phyloP scores from a whole-genome alignment of 768 basidiomycete genomes.

The Lactarius evosmus region DNA sequence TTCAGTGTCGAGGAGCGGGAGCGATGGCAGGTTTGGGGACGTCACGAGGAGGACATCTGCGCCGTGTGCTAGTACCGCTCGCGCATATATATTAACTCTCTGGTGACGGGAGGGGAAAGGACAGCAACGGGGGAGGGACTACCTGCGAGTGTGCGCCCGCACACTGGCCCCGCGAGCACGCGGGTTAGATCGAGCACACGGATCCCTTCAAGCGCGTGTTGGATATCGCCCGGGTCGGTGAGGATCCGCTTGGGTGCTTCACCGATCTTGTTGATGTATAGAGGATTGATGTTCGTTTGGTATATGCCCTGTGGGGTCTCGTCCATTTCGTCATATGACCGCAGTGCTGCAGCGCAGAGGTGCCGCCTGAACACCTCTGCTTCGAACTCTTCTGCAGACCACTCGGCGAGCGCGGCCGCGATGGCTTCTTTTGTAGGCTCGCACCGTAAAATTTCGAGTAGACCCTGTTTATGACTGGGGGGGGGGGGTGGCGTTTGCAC shows the following conservation, averaged over 20 bases:
- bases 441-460: conserved; percentile 26
- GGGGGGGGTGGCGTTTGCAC: conserved; percentile 33
- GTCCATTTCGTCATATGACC: conserved; percentile 51
- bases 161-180: conserved; percentile 56
- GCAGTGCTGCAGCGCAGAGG: conserved; percentile 32
- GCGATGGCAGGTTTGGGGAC: conserved; percentile 50
- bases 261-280: conserved; percentile 45
- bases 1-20: conserved; percentile 52
- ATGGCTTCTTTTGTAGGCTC: conserved; percentile 19
- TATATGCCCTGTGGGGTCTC: conserved; percentile 46
- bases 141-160: conserved; percentile 58
- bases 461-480: conserved; percentile 25
- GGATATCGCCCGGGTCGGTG: conserved; percentile 12
- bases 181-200: conserved; percentile 57
- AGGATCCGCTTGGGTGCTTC: conserved; percentile 42
- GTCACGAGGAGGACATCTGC: conserved; percentile 56
- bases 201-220: conserved; percentile 46
- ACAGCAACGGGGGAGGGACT: conserved; percentile 6
- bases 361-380: conserved; percentile 15
- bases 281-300: conserved; percentile 40
- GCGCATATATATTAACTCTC: neutral
- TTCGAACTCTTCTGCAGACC: conserved; percentile 26
- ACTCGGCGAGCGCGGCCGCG: conserved; percentile 16
- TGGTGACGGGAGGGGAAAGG: neutral
- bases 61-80: conserved; percentile 43